Conservation (phyloP, 2,329 filamentous ascomycete genomes). For the Botrytis aclada region DNA sequence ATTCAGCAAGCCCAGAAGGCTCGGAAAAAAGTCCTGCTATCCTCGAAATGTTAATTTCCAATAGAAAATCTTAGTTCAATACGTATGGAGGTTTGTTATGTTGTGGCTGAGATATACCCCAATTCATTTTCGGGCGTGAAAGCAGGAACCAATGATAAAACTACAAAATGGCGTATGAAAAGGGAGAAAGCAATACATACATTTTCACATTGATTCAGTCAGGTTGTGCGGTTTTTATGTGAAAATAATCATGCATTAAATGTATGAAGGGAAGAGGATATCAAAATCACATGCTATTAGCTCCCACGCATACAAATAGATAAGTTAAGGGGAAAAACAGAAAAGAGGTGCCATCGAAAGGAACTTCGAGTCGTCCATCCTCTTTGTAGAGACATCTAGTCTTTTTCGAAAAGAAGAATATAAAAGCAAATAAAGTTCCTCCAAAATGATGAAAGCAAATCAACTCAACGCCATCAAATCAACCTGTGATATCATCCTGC, state of each 20-base stretch:
- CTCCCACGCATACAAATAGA: constrained; percentile 5
- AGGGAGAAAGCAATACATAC: neutral
- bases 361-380: neutral
- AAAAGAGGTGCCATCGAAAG: neutral
- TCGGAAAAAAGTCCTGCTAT: neutral
- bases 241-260: constrained; percentile 2
- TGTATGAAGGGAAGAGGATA: constrained; percentile 9
- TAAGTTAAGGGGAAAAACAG: neutral
- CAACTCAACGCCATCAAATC: constrained; percentile 16
- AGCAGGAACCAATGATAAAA: neutral
- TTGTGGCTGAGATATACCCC: neutral
- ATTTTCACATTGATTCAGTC: neutral
- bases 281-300: constrained; percentile 1
- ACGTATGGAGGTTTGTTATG: neutral
- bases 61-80: neutral
- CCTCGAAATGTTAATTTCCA: neutral
- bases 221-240: neutral
- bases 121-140: neutral
- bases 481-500: constrained; percentile 16
- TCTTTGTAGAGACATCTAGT: neutral
- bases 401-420: neutral
- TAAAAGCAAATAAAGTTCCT: neutral
- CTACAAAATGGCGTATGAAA: neutral
- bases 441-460: neutral
- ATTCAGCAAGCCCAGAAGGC: neutral